Evolutionary conservation across 2,329 filamentous ascomycete genomes (phyloP).

Genomic region (Phyllosticta capitalensis): DNA sequence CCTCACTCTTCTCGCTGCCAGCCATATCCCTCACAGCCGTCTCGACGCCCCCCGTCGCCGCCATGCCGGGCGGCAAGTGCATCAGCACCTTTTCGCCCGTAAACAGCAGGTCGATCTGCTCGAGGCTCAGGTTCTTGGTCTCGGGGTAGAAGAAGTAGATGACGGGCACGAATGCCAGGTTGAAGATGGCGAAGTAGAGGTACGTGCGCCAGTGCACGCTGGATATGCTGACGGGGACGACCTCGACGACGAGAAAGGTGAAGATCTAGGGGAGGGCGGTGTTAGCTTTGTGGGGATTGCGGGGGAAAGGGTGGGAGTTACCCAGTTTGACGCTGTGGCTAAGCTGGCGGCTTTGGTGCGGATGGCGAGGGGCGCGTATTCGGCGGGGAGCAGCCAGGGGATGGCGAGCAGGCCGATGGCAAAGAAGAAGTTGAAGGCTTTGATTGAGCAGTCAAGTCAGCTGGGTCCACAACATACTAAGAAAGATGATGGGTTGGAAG

Average conservation of each 20-base stretch:
- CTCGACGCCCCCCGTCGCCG: not conserved
- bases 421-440: constrained; percentile 24
- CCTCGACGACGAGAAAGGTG: constrained; percentile 26
- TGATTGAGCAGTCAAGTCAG: not conserved
- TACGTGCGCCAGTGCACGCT: constrained; percentile 20
- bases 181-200: constrained; percentile 15
- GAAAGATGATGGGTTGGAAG: no score
- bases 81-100: constrained; percentile 19
- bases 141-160: constrained; percentile 44
- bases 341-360: constrained; percentile 30
- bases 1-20: not conserved
- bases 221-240: constrained; percentile 30
- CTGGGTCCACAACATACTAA: no score
- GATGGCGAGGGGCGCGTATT: constrained; percentile 31
- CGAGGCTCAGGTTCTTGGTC: constrained; percentile 40
- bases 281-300: constrained; percentile 26
- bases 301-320: constrained; percentile 21
- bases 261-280: constrained; percentile 30
- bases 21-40: not conserved
- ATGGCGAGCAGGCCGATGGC: constrained; percentile 21
- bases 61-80: constrained; percentile 13
- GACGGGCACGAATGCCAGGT: constrained; percentile 30
- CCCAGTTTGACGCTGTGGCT: constrained; percentile 29
- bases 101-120: constrained; percentile 45
- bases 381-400: constrained; percentile 28